These are phyloP conservation scores for Globisporangium apiculatum DNA, from an alignment of 352 stramenopile species.

Conservation along the genomic window DNA sequence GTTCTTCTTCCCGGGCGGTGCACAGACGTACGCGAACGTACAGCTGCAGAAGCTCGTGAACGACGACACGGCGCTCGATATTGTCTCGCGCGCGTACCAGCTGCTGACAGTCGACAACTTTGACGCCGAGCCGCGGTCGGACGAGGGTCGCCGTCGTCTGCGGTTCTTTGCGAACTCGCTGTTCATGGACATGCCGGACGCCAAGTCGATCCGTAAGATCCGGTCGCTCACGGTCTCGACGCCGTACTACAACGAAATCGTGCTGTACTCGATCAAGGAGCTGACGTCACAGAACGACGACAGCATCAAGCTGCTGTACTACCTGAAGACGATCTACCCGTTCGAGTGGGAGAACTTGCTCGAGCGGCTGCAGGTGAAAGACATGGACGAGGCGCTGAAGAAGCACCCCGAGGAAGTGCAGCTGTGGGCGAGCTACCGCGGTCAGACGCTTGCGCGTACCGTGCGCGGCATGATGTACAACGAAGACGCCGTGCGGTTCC, in stretches of 20 bases:
- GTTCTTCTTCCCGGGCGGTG: conserved; percentile 84
- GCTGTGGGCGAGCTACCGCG: conserved; percentile 79
- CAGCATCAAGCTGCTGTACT: conserved; percentile 96
- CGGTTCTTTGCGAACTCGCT: conserved; percentile 86
- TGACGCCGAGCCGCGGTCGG: conserved; percentile 79
- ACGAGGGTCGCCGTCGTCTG: conserved; percentile 77
- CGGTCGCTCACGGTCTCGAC: conserved; percentile 77
- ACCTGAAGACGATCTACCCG: conserved; percentile 88
- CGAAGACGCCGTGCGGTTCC: conserved; percentile 77
- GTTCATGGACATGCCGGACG: conserved; percentile 88
- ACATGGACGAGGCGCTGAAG: conserved; percentile 81
- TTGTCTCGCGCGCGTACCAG: conserved; percentile 80
- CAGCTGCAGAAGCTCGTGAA: conserved; percentile 79
- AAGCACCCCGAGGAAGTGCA: conserved; percentile 77
- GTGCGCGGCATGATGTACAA: conserved; percentile 88
- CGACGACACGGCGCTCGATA: conserved; percentile 73
- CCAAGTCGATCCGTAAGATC: conserved; percentile 82
- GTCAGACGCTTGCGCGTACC: conserved; percentile 78
- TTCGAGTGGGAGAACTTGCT: conserved; percentile 85
- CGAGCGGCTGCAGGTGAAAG: conserved; percentile 65
- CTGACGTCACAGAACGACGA: conserved; percentile 80
- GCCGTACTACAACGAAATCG: conserved; percentile 89
- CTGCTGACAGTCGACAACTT: conserved; percentile 87
- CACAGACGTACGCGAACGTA: conserved; percentile 75
- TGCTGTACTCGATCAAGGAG: conserved; percentile 88